A percentile compares a stretch with the other conserved stretches of the same genome.
These are phyloP conservation scores for Trichoderma gracile DNA, from an alignment of 2,329 filamentous ascomycete species.

Conservation along the genomic window DNA sequence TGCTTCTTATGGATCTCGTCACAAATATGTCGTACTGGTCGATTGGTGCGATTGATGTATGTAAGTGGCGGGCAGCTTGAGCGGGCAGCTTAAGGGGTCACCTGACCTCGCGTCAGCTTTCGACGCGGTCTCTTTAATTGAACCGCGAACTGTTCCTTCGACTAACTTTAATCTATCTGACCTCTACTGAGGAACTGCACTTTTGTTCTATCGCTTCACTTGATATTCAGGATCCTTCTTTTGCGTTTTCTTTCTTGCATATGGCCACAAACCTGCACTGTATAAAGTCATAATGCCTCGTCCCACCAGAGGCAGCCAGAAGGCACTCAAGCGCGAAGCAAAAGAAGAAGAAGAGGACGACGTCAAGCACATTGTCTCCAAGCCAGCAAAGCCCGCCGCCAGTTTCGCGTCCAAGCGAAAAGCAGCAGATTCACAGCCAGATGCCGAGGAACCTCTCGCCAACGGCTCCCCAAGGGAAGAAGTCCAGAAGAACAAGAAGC, in stretches of 20 bases:
- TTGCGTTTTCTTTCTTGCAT: background rate
- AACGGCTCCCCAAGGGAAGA: too few species aligned
- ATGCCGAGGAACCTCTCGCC: background rate
- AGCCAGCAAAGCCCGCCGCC: slow-evolving; percentile 29
- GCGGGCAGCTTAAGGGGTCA: slow-evolving; percentile 14
- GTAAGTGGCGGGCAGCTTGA: slow-evolving; percentile 4
- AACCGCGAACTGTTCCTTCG: too few species aligned
- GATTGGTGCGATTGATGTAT: background rate
- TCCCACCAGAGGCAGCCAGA: slow-evolving; percentile 39
- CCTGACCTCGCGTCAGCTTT: slow-evolving; percentile 28
- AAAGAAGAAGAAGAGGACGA: slow-evolving; percentile 35
- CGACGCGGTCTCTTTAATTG: slow-evolving; percentile 5
- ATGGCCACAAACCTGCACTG: background rate
- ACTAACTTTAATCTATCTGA: too few species aligned
- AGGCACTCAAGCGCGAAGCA: slow-evolving; percentile 38
- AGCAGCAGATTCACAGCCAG: slow-evolving; percentile 24
- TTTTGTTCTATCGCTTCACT: background rate
- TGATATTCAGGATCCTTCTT: too few species aligned
- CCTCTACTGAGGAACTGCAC: background rate
- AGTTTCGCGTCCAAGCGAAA: slow-evolving; percentile 30
- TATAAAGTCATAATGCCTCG: slow-evolving; percentile 37
- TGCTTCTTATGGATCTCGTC: too few species aligned
- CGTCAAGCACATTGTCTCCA: slow-evolving; percentile 19
- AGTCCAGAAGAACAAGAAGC: slow-evolving; percentile 18
- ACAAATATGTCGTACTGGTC: background rate